phyloP scores from a whole-genome alignment of 345 rosid genomes.

The Salix caprea region DNA sequence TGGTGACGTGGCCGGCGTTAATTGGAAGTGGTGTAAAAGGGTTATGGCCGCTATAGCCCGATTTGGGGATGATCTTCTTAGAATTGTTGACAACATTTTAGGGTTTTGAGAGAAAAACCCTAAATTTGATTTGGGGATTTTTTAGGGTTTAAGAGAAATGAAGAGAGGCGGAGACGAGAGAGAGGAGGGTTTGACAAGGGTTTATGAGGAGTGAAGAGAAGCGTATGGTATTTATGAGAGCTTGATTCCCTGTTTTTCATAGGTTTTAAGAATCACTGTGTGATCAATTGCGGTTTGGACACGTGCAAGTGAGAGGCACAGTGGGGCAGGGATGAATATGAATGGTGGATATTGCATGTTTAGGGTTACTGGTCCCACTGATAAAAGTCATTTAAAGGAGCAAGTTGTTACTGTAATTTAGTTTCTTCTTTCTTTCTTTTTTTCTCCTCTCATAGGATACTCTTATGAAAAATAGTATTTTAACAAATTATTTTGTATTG shows the following conservation, averaged over 20 bases:
- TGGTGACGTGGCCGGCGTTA: neutral
- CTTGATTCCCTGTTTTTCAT: neutral
- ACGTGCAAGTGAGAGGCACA: neutral
- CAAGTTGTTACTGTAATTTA: no score
- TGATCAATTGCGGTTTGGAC: neutral
- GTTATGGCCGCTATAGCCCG: constrained; percentile 27
- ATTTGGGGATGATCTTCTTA: constrained; percentile 36
- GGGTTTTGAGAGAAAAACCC: neutral
- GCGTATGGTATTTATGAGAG: neutral
- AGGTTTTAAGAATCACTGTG: neutral
- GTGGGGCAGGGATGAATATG: neutral
- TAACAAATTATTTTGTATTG: no score
- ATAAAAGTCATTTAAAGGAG: no score
- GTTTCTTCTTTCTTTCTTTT: no score
- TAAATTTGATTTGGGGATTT: neutral
- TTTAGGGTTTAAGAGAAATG: constrained; percentile 4
- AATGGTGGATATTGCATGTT: neutral
- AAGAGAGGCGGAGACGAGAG: neutral
- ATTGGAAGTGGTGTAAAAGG: constrained; percentile 18
- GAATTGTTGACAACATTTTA: constrained; percentile 42
- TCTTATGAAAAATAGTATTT: no score
- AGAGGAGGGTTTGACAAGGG: neutral
- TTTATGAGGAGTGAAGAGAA: neutral
- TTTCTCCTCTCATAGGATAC: no score
- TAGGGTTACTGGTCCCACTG: no score